Evolutionary conservation across 306 rosid species (phyloP).

Genomic region (Citrullus amarus): DNA sequence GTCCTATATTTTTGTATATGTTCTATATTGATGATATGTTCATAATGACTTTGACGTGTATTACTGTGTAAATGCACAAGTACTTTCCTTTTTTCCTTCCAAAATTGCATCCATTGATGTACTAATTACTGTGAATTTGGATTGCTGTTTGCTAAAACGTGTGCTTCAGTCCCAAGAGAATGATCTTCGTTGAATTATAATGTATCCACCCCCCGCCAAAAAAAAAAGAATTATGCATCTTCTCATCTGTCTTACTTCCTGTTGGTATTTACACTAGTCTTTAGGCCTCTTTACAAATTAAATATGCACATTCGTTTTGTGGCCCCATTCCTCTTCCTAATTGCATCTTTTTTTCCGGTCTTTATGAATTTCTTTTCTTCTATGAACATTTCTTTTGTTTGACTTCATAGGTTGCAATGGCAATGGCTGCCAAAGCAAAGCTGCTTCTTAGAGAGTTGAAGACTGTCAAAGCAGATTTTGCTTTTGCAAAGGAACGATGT

Average conservation of each 20-base stretch:
- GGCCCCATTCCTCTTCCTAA: not conserved
- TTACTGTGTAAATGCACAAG: not conserved
- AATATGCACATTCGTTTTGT: not conserved
- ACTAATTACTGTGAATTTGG: not conserved
- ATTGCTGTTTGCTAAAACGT: no score
- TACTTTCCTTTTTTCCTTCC: not conserved
- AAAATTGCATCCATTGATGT: not conserved
- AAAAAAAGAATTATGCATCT: no score
- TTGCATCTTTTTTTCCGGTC: not conserved
- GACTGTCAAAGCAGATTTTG: slow-evolving; percentile 93
- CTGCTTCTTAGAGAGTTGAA: slow-evolving; percentile 94
- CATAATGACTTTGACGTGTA: not conserved
- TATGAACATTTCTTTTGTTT: slow-evolving; percentile 13
- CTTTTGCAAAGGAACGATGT: slow-evolving; percentile 98
- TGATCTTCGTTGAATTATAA: no score
- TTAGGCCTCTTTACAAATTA: not conserved
- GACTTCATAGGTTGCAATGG: slow-evolving; percentile 86
- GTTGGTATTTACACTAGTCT: no score
- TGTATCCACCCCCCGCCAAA: no score
- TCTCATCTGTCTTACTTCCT: no score
- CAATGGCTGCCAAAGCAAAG: slow-evolving; percentile 99
- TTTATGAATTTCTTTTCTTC: not conserved
- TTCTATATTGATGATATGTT: not conserved
- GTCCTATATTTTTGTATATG: not conserved
- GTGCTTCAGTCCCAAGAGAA: no score